These are phyloP conservation scores for Cordyceps cateniannulata DNA, from an alignment of 2,329 filamentous ascomycete genomes.

Conservation along the genomic window DNA sequence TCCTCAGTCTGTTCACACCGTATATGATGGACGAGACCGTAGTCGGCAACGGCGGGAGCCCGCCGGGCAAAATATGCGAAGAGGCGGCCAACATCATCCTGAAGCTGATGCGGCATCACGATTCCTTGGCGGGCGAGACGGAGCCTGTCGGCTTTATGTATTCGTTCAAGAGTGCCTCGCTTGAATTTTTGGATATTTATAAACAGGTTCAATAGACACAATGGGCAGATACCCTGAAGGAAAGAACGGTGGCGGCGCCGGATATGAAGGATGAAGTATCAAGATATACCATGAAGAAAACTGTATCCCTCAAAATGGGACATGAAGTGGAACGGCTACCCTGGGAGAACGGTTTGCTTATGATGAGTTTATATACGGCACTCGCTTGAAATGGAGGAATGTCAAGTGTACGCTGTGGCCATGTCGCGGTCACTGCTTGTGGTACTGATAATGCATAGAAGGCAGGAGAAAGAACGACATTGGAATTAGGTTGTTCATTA, in stretches of 20 bases:
- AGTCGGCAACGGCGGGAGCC: background rate
- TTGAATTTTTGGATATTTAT: background rate
- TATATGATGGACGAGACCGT: background rate
- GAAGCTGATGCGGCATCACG: background rate
- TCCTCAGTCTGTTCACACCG: background rate
- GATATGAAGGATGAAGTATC: too few relatives aligned
- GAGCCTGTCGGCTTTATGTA: background rate
- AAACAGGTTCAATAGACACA: background rate
- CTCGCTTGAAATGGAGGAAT: too few relatives aligned
- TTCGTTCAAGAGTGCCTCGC: background rate
- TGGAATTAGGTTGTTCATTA: too few relatives aligned
- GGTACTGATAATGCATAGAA: background rate
- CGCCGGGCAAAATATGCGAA: background rate
- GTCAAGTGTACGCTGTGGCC: too few relatives aligned
- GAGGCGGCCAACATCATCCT: constrained; percentile 2
- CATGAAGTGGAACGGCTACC: too few relatives aligned
- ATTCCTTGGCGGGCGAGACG: background rate
- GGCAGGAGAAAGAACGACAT: too few relatives aligned
- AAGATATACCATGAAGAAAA: too few relatives aligned
- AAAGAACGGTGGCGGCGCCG: too few relatives aligned
- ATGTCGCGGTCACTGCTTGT: too few relatives aligned
- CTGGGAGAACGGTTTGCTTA: too few relatives aligned
- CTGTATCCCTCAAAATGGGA: too few relatives aligned
- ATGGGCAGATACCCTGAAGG: background rate
- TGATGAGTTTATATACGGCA: too few relatives aligned